Percentiles rank a stretch among this genome's conserved stretches.
Evolutionary conservation across 441 rosid species (phyloP).

Genomic region (Cnidoscolus chayamansa): DNA sequence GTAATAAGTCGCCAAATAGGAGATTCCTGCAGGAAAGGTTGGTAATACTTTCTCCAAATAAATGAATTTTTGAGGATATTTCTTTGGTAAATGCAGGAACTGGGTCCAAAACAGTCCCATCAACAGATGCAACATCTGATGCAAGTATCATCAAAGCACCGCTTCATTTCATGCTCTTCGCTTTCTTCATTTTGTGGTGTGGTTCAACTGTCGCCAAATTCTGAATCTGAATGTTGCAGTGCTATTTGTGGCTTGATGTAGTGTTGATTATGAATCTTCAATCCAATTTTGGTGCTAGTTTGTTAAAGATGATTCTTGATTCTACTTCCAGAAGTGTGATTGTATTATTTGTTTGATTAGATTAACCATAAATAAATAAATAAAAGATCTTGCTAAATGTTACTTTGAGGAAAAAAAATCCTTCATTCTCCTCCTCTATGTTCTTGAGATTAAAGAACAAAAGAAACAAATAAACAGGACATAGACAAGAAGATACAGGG

Average conservation of each 20-base stretch:
- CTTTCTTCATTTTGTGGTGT: conserved; percentile 25
- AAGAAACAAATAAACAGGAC: too few relatives aligned
- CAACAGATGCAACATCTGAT: conserved; percentile 27
- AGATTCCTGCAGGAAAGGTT: neutral
- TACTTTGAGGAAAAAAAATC: neutral
- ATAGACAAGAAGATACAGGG: neutral
- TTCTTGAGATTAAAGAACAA: neutral
- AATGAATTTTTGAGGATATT: neutral
- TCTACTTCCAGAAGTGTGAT: conserved; percentile 2
- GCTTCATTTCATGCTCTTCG: conserved; percentile 11
- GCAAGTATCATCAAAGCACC: conserved; percentile 32
- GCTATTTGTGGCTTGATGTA: conserved; percentile 1
- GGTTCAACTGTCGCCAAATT: conserved; percentile 28
- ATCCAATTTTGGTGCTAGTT: neutral
- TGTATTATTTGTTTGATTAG: conserved; percentile 24
- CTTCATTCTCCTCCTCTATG: neutral
- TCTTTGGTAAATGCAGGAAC: conserved; percentile 20
- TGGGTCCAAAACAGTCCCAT: conserved; percentile 43
- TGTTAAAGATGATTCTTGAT: conserved; percentile 7
- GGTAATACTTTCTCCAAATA: neutral
- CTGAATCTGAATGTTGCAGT: conserved; percentile 23
- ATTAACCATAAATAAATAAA: conserved; percentile 12
- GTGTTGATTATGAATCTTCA: conserved; percentile 17
- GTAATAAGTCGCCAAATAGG: neutral
- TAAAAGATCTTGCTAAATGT: neutral